phyloP scores from a whole-genome alignment of 176 grass and related monocot genomes.

The Themeda triandra region DNA sequence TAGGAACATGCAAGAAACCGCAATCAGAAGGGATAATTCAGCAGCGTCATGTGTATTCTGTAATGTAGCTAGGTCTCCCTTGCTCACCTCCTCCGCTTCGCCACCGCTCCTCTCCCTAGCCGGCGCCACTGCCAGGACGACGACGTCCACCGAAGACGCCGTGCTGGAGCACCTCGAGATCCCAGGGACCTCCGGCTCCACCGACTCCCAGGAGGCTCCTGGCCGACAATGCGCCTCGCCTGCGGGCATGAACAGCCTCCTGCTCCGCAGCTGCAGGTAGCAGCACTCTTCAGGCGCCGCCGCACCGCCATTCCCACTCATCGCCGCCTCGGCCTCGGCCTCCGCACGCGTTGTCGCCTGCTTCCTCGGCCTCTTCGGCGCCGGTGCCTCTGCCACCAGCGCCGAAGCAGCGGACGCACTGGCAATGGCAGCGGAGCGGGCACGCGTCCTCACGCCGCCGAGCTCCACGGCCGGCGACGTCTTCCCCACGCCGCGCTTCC shows the following conservation, averaged over 20 bases:
- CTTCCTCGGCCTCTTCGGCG: conserved; percentile 22
- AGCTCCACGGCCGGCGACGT: conserved; percentile 39
- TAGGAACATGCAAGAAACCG: background rate
- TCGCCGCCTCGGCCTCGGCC: background rate
- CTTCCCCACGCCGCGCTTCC: conserved; percentile 24
- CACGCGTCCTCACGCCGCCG: conserved; percentile 47
- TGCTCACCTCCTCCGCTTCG: conserved; percentile 25
- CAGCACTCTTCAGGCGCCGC: background rate
- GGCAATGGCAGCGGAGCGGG: conserved; percentile 19
- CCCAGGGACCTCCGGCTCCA: background rate
- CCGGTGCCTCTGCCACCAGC: background rate
- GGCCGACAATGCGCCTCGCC: background rate
- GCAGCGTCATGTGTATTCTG: background rate
- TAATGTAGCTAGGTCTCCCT: background rate
- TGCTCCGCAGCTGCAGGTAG: conserved; percentile 62
- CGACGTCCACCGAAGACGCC: conserved; percentile 23
- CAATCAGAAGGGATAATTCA: background rate
- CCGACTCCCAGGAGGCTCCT: background rate
- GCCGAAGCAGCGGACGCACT: background rate
- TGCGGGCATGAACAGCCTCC: conserved; percentile 40
- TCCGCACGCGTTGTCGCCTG: background rate
- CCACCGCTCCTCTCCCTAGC: background rate
- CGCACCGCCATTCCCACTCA: background rate
- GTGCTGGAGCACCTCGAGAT: conserved; percentile 58
- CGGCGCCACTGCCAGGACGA: background rate